phyloP scores from a whole-genome alignment of 139 green algal genomes.

The Monoraphidium neglectum region DNA sequence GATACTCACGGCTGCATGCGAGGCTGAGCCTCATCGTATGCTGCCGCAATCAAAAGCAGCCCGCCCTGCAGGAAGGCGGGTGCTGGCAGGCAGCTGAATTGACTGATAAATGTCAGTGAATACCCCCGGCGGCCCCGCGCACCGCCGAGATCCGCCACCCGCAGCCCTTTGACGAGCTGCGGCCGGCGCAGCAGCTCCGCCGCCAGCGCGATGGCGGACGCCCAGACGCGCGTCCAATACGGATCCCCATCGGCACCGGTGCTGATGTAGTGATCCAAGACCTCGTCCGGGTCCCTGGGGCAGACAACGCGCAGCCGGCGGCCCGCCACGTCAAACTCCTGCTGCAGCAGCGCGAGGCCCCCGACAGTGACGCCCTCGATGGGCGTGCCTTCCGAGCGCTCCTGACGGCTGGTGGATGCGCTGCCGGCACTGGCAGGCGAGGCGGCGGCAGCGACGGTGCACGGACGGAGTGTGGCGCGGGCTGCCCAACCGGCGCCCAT shows the following conservation, averaged over 20 bases:
- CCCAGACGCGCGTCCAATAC: constrained; percentile 69
- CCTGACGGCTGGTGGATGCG: no score
- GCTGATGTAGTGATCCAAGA: constrained; percentile 82
- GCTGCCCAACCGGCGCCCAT: no score
- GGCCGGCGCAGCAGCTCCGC: constrained; percentile 57
- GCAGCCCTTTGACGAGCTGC: constrained; percentile 48
- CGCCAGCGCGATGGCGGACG: constrained; percentile 75
- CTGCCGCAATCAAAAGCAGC: no score
- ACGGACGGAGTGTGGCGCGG: no score
- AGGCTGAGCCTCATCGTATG: no score
- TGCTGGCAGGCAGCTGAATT: no score
- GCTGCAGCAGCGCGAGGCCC: constrained; percentile 25
- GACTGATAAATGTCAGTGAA: no score
- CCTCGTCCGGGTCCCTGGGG: constrained; percentile 61
- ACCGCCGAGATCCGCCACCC: constrained; percentile 27
- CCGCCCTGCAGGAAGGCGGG: no score
- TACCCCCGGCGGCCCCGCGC: no score
- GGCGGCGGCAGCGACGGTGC: background rate
- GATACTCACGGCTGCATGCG: no score
- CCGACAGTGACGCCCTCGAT: constrained; percentile 1
- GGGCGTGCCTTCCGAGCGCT: background rate
- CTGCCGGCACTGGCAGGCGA: background rate
- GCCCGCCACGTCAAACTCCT: constrained; percentile 19
- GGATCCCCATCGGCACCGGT: constrained; percentile 22
- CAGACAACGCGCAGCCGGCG: constrained; percentile 39